These are phyloP conservation scores for Suhomyces taliae DNA, from an alignment of 1,139 yeast genomes.

Conservation along the genomic window DNA sequence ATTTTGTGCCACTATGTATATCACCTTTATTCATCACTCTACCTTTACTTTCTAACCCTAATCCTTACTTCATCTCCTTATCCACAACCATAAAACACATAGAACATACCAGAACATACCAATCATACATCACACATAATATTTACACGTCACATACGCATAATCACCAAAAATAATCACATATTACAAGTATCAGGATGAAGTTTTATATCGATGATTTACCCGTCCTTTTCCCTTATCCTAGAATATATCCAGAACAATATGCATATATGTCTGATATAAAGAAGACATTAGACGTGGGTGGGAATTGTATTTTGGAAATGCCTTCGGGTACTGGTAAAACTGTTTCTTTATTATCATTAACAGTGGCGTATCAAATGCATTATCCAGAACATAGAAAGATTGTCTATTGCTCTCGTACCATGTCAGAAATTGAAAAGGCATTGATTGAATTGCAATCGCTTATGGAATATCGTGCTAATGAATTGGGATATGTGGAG, in stretches of 20 bases:
- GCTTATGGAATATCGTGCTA: slow-evolving; percentile 81
- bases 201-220: slow-evolving; percentile 90
- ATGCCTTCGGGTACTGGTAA: slow-evolving; percentile 99
- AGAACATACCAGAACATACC: neutral
- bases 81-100: neutral
- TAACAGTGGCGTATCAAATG: slow-evolving; percentile 94
- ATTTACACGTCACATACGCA: too few relatives aligned
- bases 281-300: slow-evolving; percentile 89
- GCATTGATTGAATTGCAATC: slow-evolving; percentile 91
- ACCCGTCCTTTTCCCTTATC: slow-evolving; percentile 96
- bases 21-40: too few relatives aligned
- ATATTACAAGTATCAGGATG: slow-evolving; percentile 21
- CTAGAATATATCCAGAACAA: slow-evolving; percentile 95
- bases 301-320: slow-evolving; percentile 95
- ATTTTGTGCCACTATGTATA: neutral
- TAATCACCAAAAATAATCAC: too few relatives aligned
- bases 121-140: too few relatives aligned
- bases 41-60: too few relatives aligned
- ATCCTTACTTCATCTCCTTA: too few relatives aligned
- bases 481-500: slow-evolving; percentile 80
- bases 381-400: slow-evolving; percentile 93
- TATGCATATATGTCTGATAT: slow-evolving; percentile 97
- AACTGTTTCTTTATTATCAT: slow-evolving; percentile 84
- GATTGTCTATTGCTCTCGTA: slow-evolving; percentile 96
- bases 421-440: slow-evolving; percentile 98